Percentiles rank a stretch among this genome's conserved stretches.
Evolutionary conservation across 2,329 filamentous ascomycete species (phyloP).

Genomic region (Passalora sequoiae): DNA sequence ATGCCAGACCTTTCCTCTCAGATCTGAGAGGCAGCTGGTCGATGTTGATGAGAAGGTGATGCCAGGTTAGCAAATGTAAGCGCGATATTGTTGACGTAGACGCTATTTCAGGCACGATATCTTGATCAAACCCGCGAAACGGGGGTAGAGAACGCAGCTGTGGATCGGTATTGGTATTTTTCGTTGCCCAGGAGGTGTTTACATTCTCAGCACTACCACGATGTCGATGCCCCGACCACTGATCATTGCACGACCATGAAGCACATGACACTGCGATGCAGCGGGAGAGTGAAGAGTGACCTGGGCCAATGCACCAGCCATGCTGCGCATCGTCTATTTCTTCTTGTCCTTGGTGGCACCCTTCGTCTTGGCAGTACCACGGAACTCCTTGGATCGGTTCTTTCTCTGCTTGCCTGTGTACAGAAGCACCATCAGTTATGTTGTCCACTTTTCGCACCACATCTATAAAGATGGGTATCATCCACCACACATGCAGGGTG

Average conservation of each 20-base stretch:
- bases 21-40: no score
- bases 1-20: no score
- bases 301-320: slow-evolving; percentile 14
- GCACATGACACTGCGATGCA: slow-evolving; percentile 18
- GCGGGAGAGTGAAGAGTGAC: slow-evolving; percentile 15
- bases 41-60: no score
- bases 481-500: slow-evolving; percentile 16
- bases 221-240: slow-evolving; percentile 19
- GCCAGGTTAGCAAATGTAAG: no score
- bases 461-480: slow-evolving; percentile 3
- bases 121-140: no score
- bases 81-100: no score
- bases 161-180: slow-evolving; percentile 11
- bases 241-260: slow-evolving; percentile 21
- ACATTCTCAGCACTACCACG: slow-evolving; percentile 25
- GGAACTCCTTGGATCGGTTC: slow-evolving; percentile 98
- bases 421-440: slow-evolving; percentile 19
- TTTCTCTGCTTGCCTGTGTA: slow-evolving; percentile 97
- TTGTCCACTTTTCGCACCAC: neutral
- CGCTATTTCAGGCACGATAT: no score
- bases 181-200: slow-evolving; percentile 20
- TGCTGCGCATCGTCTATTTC: slow-evolving; percentile 34
- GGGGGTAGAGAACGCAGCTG: no score
- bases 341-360: slow-evolving; percentile 90
- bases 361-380: slow-evolving; percentile 97